These are phyloP conservation scores for Erigeron philadelphicus DNA, from an alignment of 140 eudicot species.

Conservation along the genomic window DNA sequence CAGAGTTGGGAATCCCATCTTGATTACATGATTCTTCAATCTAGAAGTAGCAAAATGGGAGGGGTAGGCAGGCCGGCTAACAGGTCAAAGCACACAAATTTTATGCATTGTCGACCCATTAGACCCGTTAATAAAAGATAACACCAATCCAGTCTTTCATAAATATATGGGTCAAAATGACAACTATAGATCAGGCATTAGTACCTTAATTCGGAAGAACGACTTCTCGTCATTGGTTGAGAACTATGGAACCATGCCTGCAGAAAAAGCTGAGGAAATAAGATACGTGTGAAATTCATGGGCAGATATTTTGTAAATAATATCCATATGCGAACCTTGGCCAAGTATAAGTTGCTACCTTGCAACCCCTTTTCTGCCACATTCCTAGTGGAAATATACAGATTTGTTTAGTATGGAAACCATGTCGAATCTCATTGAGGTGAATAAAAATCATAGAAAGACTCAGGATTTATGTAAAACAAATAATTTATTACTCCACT, in stretches of 20 bases:
- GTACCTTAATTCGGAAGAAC: constrained; percentile 82
- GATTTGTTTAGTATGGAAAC: constrained; percentile 3
- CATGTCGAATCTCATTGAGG: background rate
- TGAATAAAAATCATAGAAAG: constrained; percentile 1
- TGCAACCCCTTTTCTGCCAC: constrained; percentile 52
- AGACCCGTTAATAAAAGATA: background rate
- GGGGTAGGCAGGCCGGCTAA: background rate
- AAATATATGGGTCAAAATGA: constrained; percentile 1
- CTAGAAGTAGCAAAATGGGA: constrained; percentile 2
- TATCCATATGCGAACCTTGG: constrained; percentile 48
- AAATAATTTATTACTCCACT: background rate
- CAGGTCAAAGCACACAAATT: background rate
- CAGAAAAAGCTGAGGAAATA: constrained; percentile 14
- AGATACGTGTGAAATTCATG: constrained; percentile 12
- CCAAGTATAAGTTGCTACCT: constrained; percentile 64
- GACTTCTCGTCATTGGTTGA: constrained; percentile 94
- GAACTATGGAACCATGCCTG: constrained; percentile 95
- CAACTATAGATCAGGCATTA: constrained; percentile 9
- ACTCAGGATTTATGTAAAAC: background rate
- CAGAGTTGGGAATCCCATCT: background rate
- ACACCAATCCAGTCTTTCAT: background rate
- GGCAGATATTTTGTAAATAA: background rate
- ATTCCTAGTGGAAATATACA: constrained; percentile 34
- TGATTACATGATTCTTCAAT: constrained; percentile 1
- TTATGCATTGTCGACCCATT: background rate